Conservation (phyloP, 768 basidiomycete species). For the Leccinellum rugosiceps region DNA sequence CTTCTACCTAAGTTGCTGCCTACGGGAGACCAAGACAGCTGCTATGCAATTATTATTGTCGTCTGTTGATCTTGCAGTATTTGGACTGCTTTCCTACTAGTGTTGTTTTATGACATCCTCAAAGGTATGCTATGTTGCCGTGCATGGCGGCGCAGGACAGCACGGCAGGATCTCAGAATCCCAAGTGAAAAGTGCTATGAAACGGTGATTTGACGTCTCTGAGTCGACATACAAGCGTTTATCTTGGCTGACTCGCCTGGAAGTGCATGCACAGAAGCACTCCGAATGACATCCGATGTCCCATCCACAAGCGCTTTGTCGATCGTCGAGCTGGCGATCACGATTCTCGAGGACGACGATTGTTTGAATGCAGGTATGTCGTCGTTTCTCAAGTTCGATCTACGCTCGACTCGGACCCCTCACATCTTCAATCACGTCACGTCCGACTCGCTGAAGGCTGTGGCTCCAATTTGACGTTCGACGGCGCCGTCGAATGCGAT, state of each 20-base stretch:
- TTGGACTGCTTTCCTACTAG: too few relatives aligned
- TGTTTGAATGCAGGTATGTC: conserved; percentile 64
- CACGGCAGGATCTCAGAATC: conserved; percentile 49
- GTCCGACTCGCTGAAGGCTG: conserved; percentile 44
- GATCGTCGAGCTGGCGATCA: conserved; percentile 53
- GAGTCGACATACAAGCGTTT: neutral
- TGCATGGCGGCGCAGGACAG: conserved; percentile 79
- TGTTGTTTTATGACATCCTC: conserved; percentile 4
- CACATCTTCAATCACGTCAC: neutral
- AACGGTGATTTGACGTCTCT: conserved; percentile 43
- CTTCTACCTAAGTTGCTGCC: too few relatives aligned
- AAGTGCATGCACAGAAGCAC: conserved; percentile 53
- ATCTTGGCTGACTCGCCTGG: conserved; percentile 1
- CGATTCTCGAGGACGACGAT: conserved; percentile 61
- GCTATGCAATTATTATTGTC: too few relatives aligned
- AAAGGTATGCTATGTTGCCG: conserved; percentile 46
- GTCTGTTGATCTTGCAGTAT: too few relatives aligned
- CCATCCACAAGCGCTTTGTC: conserved; percentile 34
- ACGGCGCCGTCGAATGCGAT: conserved; percentile 81
- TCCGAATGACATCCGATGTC: conserved; percentile 20
- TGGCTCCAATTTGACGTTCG: conserved; percentile 74
- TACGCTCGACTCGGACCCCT: neutral
- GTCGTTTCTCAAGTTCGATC: neutral
- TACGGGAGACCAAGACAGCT: too few relatives aligned
- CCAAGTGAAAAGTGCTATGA: conserved; percentile 52